Evolutionary conservation across 768 basidiomycete species (phyloP), one percentile per base, ranked within the genome.

Genomic region (Suillus plorans): DNA sequence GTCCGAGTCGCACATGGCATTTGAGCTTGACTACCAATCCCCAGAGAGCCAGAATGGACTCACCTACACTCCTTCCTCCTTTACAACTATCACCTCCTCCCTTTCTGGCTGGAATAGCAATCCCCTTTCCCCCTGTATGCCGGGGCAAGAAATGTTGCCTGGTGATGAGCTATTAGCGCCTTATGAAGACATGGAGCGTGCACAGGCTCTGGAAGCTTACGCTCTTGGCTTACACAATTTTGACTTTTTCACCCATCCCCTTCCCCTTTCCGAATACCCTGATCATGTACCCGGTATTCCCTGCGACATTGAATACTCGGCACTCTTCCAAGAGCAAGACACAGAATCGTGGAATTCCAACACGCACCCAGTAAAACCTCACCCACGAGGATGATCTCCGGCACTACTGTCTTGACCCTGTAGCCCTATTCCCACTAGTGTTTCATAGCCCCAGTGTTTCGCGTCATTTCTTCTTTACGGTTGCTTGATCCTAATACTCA

Each of bases 41-140:
- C 25, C 25, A 42, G 39, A 59, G 41, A 59, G 41, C 41, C 18
- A 7, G 12, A 5, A 12, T 25, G 58, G 41, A 28, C 41, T 31
- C 57, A 28, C 22, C 41, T 28, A 59, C 39, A 31, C 58, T 31
- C 67, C 72, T 4, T 74, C 79, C 34, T 76, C 79, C 3, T 67
- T 78, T 52, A 67, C 70, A 57, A 69, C 73, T n/a, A 66, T 74
- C 44, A 68, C 77, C 39, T 80, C 81, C 5, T 80, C 82, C n/a
- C 70, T 82, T 45, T 63, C 74, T 16, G 72, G 73, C 52, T 83
- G 82, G 82, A 78, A 80, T 63, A 76, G 73, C 31, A 72, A 78
- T 20, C n/a, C 70, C 56, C 60, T 61, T 49, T 63, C 64, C 16
- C 62, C 65, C 8, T 63, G 55, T 25, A 39, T 44, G 41, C 63